Conservation (phyloP, 768 basidiomycete genomes). For the Boletus rubropictus region DNA sequence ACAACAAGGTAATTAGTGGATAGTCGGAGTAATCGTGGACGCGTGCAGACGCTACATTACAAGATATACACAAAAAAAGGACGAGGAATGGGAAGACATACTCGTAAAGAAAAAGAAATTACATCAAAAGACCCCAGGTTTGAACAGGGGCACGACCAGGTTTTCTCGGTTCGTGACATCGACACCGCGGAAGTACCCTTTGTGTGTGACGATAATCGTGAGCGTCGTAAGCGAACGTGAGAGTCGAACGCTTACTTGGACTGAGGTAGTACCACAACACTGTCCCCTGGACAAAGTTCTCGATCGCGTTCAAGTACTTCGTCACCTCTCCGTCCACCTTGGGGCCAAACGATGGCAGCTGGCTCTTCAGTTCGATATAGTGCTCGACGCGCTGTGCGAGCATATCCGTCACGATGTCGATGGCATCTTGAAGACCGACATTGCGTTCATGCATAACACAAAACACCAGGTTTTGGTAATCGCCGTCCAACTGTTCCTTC, state of each 20-base stretch:
- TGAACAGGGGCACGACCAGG: constrained; percentile 28
- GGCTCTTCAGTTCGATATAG: constrained; percentile 29
- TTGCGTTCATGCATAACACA: constrained; percentile 35
- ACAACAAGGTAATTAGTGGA: constrained; percentile 4
- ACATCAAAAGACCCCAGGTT: constrained; percentile 21
- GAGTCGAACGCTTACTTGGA: constrained; percentile 27
- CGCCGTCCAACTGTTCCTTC: constrained; percentile 38
- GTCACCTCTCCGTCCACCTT: constrained; percentile 32
- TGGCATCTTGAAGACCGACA: constrained; percentile 31
- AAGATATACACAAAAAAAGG: constrained; percentile 15
- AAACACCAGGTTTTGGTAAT: constrained; percentile 38
- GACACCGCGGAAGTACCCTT: constrained; percentile 32
- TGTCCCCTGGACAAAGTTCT: constrained; percentile 36
- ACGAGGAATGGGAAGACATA: background rate
- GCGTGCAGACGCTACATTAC: constrained; percentile 17
- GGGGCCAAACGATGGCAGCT: constrained; percentile 32
- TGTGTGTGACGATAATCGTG: constrained; percentile 1
- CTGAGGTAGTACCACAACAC: constrained; percentile 38
- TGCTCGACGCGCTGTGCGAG: constrained; percentile 32
- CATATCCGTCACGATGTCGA: constrained; percentile 36
- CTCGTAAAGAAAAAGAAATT: background rate
- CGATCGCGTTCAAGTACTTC: constrained; percentile 31
- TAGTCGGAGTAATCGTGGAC: constrained; percentile 14
- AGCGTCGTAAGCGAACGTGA: constrained; percentile 6
- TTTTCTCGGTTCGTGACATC: constrained; percentile 29